Conservation (phyloP, 495 filamentous ascomycete species). For the Endocarpon pusillum region DNA sequence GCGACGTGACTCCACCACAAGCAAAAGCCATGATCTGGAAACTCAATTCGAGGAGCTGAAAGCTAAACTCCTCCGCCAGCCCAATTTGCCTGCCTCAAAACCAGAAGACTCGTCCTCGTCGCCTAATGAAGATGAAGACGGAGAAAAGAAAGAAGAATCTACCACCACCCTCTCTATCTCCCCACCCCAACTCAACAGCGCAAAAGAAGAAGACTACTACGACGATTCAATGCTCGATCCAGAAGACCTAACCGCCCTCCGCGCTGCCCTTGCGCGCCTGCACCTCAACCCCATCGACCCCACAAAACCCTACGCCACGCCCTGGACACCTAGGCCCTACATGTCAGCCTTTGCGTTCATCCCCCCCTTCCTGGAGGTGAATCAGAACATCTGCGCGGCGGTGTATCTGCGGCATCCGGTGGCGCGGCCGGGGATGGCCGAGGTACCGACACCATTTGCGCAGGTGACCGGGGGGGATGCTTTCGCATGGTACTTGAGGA, state of each 20-base stretch:
- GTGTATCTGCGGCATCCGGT: conserved; percentile 94
- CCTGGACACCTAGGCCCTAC: conserved; percentile 75
- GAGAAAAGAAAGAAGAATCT: neutral
- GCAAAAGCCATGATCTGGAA: conserved; percentile 31
- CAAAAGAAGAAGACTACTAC: conserved; percentile 14
- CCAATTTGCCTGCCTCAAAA: too few relatives aligned
- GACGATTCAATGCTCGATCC: conserved; percentile 20
- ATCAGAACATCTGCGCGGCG: conserved; percentile 85
- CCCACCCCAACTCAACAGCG: conserved; percentile 4
- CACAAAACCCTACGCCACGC: conserved; percentile 73
- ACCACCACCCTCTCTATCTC: neutral
- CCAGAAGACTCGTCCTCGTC: neutral
- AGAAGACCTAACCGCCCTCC: conserved; percentile 26
- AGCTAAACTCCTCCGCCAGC: conserved; percentile 21
- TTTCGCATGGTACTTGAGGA: conserved; percentile 84
- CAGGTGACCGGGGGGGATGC: conserved; percentile 48
- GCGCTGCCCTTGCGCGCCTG: conserved; percentile 33
- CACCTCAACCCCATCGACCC: conserved; percentile 59
- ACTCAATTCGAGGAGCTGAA: conserved; percentile 32
- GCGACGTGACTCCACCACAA: conserved; percentile 20
- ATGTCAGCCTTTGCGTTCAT: conserved; percentile 91
- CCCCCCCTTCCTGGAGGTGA: conserved; percentile 89
- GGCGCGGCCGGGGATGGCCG: conserved; percentile 66
- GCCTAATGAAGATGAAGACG: conserved; percentile 8
- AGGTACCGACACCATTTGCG: conserved; percentile 79